These are phyloP conservation scores for Forsythia viridissima DNA, from an alignment of 257 asterid species.

Conservation along the genomic window DNA sequence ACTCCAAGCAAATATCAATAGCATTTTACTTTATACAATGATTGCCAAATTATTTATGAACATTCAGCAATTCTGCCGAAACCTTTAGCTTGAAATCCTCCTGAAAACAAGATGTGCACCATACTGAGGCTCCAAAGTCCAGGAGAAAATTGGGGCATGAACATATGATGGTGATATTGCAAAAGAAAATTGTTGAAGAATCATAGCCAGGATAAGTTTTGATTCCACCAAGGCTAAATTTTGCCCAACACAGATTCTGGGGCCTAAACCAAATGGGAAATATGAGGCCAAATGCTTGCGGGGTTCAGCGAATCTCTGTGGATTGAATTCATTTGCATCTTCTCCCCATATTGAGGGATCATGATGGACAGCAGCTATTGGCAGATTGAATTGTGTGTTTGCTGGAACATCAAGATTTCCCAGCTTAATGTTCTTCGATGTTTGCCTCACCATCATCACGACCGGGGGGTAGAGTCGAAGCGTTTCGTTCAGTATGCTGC, in stretches of 20 bases:
- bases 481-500: slow-evolving; percentile 34
- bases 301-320: slow-evolving; percentile 28
- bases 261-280: slow-evolving; percentile 41
- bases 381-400: slow-evolving; percentile 29
- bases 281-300: slow-evolving; percentile 35
- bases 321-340: slow-evolving; percentile 45
- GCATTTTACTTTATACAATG: too few species aligned
- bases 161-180: slow-evolving; percentile 39
- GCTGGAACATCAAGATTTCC: slow-evolving; percentile 36
- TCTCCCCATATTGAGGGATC: slow-evolving; percentile 40
- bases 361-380: slow-evolving; percentile 35
- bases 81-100: slow-evolving; percentile 8
- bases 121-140: slow-evolving; percentile 36
- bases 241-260: slow-evolving; percentile 42
- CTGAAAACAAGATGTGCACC: slow-evolving; percentile 36
- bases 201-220: slow-evolving; percentile 37
- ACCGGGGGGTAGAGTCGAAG: slow-evolving; percentile 39
- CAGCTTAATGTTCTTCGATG: slow-evolving; percentile 26
- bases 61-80: background rate
- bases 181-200: slow-evolving; percentile 25
- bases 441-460: slow-evolving; percentile 18
- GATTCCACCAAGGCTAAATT: slow-evolving; percentile 41
- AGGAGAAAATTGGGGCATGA: slow-evolving; percentile 30
- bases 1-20: too few species aligned
- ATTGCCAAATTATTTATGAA: background rate